Evolutionary conservation across 495 filamentous ascomycete species (phyloP).

Genomic region (Saxispiralis lemnorum): DNA sequence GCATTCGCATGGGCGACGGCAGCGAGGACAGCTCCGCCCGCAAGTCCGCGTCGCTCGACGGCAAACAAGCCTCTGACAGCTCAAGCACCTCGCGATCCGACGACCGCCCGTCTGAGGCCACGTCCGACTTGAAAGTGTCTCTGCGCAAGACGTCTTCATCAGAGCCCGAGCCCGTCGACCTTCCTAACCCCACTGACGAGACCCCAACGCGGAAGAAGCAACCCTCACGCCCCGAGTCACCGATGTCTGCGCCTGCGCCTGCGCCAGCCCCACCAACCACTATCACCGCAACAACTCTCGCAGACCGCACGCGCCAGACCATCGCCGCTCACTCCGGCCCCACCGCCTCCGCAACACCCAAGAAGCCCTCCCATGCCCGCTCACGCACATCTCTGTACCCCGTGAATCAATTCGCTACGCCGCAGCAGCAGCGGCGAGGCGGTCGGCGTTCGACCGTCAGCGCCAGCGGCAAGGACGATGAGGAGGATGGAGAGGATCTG

Average conservation of each 20-base stretch:
- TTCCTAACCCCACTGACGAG: slow-evolving; percentile 1
- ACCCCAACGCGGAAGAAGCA: not conserved
- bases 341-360: slow-evolving; percentile 7
- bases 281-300: slow-evolving; percentile 23
- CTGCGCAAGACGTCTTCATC: not conserved
- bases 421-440: slow-evolving; percentile 21
- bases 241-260: no score
- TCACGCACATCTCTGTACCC: slow-evolving; percentile 31
- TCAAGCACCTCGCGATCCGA: no score
- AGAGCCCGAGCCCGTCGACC: not conserved
- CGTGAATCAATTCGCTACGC: slow-evolving; percentile 44
- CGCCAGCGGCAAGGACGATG: slow-evolving; percentile 5
- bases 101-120: not conserved
- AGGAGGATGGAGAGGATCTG: slow-evolving; percentile 16
- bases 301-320: slow-evolving; percentile 63
- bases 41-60: not conserved
- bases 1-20: no score
- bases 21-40: no score
- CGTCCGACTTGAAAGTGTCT: not conserved
- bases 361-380: slow-evolving; percentile 26
- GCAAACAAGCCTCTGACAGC: not conserved
- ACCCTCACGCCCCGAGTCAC: no score
- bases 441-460: not conserved
- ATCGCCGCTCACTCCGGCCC: slow-evolving; percentile 42
- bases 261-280: no score